These are phyloP conservation scores for Aspergillus homomorphus DNA, from an alignment of 495 filamentous ascomycete genomes.

Conservation along the genomic window DNA sequence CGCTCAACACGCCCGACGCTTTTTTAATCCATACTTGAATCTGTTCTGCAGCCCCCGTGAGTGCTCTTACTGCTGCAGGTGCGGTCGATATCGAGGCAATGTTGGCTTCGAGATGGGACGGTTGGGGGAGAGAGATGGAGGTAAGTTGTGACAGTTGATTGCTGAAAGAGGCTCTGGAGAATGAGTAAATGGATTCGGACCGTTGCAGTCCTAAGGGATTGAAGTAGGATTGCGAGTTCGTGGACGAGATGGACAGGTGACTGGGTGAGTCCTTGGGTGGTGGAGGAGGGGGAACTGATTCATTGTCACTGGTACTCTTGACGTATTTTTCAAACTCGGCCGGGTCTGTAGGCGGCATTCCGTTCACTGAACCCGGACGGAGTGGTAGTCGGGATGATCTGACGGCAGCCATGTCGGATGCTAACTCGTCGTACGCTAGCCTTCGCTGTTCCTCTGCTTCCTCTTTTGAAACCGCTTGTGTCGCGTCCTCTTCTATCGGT, in stretches of 20 bases:
- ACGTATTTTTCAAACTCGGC: constrained; percentile 49
- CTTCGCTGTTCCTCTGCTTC: constrained; percentile 1
- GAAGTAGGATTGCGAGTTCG: constrained; percentile 51
- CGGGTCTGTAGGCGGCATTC: constrained; percentile 14
- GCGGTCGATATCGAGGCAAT: constrained; percentile 81
- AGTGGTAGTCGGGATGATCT: constrained; percentile 27
- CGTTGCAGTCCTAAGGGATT: constrained; percentile 49
- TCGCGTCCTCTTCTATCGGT: background rate
- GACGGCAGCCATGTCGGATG: constrained; percentile 35
- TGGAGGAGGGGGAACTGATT: constrained; percentile 34
- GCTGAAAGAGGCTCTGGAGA: constrained; percentile 84
- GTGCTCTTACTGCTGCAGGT: constrained; percentile 68
- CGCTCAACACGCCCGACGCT: constrained; percentile 78
- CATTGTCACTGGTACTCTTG: constrained; percentile 38
- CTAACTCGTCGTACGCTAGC: constrained; percentile 7
- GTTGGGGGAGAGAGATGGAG: constrained; percentile 78
- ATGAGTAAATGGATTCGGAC: constrained; percentile 80
- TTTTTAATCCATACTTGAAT: constrained; percentile 91
- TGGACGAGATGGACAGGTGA: constrained; percentile 36
- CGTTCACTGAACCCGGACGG: constrained; percentile 13
- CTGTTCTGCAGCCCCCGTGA: constrained; percentile 81
- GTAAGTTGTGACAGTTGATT: constrained; percentile 87
- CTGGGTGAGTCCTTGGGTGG: constrained; percentile 43
- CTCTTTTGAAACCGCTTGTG: background rate
- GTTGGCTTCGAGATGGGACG: constrained; percentile 72